Base-by-base conservation (phyloP, 495 filamentous ascomycete species). In the Penicillium mononematosum region DNA sequence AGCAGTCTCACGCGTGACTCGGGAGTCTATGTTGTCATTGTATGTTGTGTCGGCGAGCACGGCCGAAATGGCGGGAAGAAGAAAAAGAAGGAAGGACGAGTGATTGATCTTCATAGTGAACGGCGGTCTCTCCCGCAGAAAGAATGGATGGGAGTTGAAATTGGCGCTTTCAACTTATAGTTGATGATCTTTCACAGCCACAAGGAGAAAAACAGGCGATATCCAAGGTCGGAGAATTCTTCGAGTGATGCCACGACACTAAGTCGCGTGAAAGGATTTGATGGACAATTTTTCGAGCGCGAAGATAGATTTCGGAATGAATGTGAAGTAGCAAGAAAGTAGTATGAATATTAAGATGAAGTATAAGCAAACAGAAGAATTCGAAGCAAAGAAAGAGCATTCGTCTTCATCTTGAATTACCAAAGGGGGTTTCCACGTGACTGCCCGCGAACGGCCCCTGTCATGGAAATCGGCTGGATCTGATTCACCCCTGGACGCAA, bases 41-140 rank as follows among this genome's bases (percentile, higher is more conserved):
- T 62, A 48, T 24, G 55, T 56, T 44, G 55, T 32, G 53, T 64
- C 60, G 22, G 67, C 50, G 24, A 70, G 49, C 8, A 65, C 70
- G 39, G 66, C 62, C 24, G 74, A 62, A 31, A 76, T 62, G 41
- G 72, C 69, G 45, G 72, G 72, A 57, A 75, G 68, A 38, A 75
- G 69, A 38, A 74, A 56, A 41, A 76, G 69, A 31, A 75, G 27
- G 53, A 75, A 53, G 17, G 63, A 54, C 27, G 67, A 69, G 4
- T 65, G 25, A 59, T 62, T 63, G 42, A 76, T 39, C 60, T 70
- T 76, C 72, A 75, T 75, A 8, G 36, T 70, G 57, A 39, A 31
- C 16, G 20, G 53, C 55, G 58, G 58, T 24, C 0, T 27, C 17
- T 39, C 45, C 49, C 53, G 61, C 53, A 29, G 32, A 65, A 66